These are phyloP conservation scores for Tolypocladium endophyticum DNA, from an alignment of 2,329 filamentous ascomycete species.

Conservation along the genomic window DNA sequence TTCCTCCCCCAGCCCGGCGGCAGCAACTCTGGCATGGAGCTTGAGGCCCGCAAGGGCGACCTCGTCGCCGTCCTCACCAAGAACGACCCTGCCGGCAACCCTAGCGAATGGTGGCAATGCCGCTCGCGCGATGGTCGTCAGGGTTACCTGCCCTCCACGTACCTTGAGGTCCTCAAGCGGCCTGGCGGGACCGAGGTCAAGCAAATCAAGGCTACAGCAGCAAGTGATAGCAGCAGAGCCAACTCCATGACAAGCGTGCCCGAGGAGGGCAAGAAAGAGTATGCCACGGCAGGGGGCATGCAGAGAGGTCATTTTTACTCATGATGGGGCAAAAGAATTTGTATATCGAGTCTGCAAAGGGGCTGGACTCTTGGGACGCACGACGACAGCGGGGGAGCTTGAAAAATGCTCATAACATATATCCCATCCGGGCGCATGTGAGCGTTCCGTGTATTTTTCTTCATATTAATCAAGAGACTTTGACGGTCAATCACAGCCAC, in stretches of 20 bases:
- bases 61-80: slow-evolving; percentile 90
- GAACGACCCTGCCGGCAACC: slow-evolving; percentile 80
- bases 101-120: slow-evolving; percentile 96
- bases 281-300: slow-evolving; percentile 43
- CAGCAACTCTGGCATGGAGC: slow-evolving; percentile 58
- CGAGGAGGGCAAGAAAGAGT: slow-evolving; percentile 38
- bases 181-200: slow-evolving; percentile 36
- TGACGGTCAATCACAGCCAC: neutral
- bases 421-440: neutral
- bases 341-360: neutral
- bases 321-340: slow-evolving; percentile 11
- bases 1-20: slow-evolving; percentile 60
- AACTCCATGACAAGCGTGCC: slow-evolving; percentile 39
- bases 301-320: slow-evolving; percentile 50
- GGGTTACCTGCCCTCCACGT: slow-evolving; percentile 85
- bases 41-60: slow-evolving; percentile 89
- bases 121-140: slow-evolving; percentile 80
- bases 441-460: neutral
- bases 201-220: slow-evolving; percentile 38
- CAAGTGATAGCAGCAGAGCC: slow-evolving; percentile 34
- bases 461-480: neutral
- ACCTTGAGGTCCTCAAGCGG: slow-evolving; percentile 63
- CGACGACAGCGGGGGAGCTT: neutral
- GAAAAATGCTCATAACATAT: neutral
- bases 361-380: neutral